Conservation (phyloP, 192 early-diverging fungal genomes). For the Allomyces macrogynus region DNA sequence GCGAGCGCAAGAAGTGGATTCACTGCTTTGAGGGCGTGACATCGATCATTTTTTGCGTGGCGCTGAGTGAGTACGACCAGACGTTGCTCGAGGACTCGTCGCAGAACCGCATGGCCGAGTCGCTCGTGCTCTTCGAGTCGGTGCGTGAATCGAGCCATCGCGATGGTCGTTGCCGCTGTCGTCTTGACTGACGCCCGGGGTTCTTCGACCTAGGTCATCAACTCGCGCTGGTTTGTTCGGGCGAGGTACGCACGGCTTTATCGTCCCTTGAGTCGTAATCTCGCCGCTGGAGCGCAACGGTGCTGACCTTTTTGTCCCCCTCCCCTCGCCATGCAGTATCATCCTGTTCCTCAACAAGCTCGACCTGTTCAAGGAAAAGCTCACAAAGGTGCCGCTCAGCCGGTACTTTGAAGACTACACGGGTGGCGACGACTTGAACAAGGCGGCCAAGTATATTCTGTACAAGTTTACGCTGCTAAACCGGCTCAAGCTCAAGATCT, state of each 20-base stretch:
- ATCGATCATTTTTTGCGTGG: constrained; percentile 85
- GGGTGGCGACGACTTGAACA: constrained; percentile 29
- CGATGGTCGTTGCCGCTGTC: too few relatives aligned
- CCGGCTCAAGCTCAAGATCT: constrained; percentile 57
- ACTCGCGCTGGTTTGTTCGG: constrained; percentile 78
- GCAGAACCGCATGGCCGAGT: constrained; percentile 10
- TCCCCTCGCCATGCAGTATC: constrained; percentile 36
- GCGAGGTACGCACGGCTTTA: too few relatives aligned
- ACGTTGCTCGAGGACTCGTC: constrained; percentile 63
- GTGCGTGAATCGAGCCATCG: not conserved
- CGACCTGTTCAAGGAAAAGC: constrained; percentile 66
- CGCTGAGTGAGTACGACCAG: constrained; percentile 85
- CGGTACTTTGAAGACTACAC: constrained; percentile 72
- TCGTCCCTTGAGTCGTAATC: too few relatives aligned
- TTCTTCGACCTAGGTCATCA: constrained; percentile 42
- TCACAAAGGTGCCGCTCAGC: constrained; percentile 51
- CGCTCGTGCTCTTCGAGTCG: constrained; percentile 2
- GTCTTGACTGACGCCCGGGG: too few relatives aligned
- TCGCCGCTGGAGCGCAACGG: too few relatives aligned
- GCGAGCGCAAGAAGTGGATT: constrained; percentile 72
- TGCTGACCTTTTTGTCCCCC: not conserved
- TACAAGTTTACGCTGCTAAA: constrained; percentile 75
- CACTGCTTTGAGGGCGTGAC: constrained; percentile 69
- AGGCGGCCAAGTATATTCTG: constrained; percentile 70
- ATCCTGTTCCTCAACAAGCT: constrained; percentile 90